Base-by-base conservation (phyloP, 2,329 filamentous ascomycete species). In the Cladosporium oxysporum region DNA sequence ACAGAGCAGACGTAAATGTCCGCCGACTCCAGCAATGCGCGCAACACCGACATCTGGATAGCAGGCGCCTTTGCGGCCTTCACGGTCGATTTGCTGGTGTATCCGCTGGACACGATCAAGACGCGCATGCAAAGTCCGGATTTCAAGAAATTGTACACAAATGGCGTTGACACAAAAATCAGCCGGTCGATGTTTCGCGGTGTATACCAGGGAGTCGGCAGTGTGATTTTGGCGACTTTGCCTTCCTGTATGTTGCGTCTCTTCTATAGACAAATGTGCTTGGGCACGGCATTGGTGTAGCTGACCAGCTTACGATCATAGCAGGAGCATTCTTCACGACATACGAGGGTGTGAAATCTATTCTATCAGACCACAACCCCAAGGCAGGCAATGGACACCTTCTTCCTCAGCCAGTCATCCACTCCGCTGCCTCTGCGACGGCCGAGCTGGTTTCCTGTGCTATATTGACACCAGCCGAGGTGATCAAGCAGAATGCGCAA, bases 401-500 rank as follows among this genome's bases (percentile, higher is more conserved):
- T 5, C 75, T 92, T 0, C 91, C 91, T 0, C 82, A 86, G 60
- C 88, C 92, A 0, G 70, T 92, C 11, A 85, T 93, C 64, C 90
- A 97, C 75, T 85, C 90, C 6, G 78, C 85, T 3, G 90, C 92
- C 14, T 96, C 92, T 1, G 89, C 88, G 1, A 79, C 87, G 18
- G 93, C 90, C 1, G 93, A 97, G 78, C 85, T 93, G 71, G 91
- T 92, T 3, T 93, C 92, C 5, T 97, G 93, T 75, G 83, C 92
- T 23, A 91, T 97, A 67, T 85, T 97, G 41, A 94, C 93, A 0
- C 93, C 93, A 0, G 92, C 92, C 16, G 93, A 97, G 76, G 91
- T 96, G 8, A 87, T 97, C 69, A 97, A 97, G 80, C 93, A 96
- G 76, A 97, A 97, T 77, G 92, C 93, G 0, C 93, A 97, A 77